Evolutionary conservation across 2,329 filamentous ascomycete genomes (phyloP), one percentile per base, ranked within the genome.

Genomic region (Cercospora nicotianae): DNA sequence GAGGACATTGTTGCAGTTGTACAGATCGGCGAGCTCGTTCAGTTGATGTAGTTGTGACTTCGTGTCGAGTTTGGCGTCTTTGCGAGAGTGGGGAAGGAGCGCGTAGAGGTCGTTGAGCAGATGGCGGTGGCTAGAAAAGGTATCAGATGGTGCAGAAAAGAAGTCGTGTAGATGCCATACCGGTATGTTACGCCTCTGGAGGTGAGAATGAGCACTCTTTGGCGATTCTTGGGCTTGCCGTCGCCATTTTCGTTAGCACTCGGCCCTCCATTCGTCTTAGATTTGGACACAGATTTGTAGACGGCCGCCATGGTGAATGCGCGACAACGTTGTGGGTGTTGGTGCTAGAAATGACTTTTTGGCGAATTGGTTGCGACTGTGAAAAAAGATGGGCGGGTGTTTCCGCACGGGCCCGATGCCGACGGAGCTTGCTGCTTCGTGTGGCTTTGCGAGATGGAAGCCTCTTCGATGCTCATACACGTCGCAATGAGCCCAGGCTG

Each of bases 51-150:
- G 85, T 83, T 94, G 92, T 60, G 91, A 93, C 83, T 98, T 98
- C 63, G 93, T 95, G 80, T 99, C 95, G 73, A 97, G 92, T 82
- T 99, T 99, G 75, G 91, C 93, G 79, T 99, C 95, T 83, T 96
- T 97, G 77, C 93, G 89, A 72, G 90, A 90, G 80, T 99, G 95
- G 2, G 95, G 95, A 72, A 99, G 89, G 80, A 99, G 89, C 31
- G 91, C 87, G 67, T 93, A 89, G 59, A 99, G 85, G 77, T 99
- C 95, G 77, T 94, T 92, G 70, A 99, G 86, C 53, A 99, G 85
- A 82, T 99, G 95, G 53, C 95, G 91, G 80, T 97, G 95, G 80
- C 94, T 96, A 74, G 68, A 48, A 36, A 13, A 18, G 33, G 10
- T 12, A 4, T 64, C 51, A 64, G 61, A 33, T 39, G 5, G 13